A percentile compares a stretch with the other conserved stretches of the same genome.
phyloP scores from a whole-genome alignment of 2,329 filamentous ascomycete species.

The Colletotrichum truncatum region DNA sequence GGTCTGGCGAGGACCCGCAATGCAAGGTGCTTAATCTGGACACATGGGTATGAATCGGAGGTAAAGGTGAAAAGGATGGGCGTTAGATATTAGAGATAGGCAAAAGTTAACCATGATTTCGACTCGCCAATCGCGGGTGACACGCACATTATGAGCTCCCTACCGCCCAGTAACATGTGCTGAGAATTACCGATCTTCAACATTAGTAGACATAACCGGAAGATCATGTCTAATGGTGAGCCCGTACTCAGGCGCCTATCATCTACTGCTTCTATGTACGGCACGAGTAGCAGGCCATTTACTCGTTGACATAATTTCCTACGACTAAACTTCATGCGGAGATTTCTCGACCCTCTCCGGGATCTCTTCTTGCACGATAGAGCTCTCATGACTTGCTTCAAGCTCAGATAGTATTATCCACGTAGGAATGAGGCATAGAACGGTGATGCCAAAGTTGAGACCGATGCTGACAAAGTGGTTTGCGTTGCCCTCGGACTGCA shows the following conservation, averaged over 20 bases:
- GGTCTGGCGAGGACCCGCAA: slow-evolving; percentile 53
- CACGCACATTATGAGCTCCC: too few species aligned
- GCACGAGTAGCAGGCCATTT: too few species aligned
- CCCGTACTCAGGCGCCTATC: too few species aligned
- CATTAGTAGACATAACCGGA: too few species aligned
- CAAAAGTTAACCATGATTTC: neutral
- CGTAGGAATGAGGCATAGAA: neutral
- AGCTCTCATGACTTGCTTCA: slow-evolving; percentile 1
- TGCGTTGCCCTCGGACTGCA: slow-evolving; percentile 18
- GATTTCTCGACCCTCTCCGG: neutral
- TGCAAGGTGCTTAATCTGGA: slow-evolving; percentile 68
- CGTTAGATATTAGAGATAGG: slow-evolving; percentile 6
- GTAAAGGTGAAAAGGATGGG: neutral
- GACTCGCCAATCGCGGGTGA: neutral
- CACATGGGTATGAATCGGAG: slow-evolving; percentile 42
- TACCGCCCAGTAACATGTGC: too few species aligned
- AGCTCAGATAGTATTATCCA: slow-evolving; percentile 9
- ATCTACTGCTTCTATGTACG: too few species aligned
- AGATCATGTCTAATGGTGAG: too few species aligned
- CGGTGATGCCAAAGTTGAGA: slow-evolving; percentile 12
- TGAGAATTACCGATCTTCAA: too few species aligned
- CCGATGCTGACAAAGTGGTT: slow-evolving; percentile 18
- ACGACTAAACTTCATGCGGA: neutral
- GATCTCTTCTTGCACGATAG: neutral
- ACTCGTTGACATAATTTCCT: neutral